Percentiles rank a stretch among this genome's conserved stretches.
Conservation (phyloP, 1,284 basidiomycete genomes). For the Phlebopus sp. region DNA sequence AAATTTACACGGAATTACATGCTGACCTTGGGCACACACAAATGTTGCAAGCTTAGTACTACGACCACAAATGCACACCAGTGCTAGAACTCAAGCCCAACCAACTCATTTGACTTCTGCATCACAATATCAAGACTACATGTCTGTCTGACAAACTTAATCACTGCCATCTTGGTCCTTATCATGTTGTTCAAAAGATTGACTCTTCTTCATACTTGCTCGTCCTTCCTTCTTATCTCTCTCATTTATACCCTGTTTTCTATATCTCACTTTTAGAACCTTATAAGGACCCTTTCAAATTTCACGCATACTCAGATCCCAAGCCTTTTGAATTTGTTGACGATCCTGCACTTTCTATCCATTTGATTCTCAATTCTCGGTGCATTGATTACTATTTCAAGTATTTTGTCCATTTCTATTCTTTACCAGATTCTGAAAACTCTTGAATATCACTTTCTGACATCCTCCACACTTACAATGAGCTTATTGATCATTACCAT, state of each 20-base stretch:
- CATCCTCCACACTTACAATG: conserved; percentile 27
- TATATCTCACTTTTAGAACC: conserved; percentile 40
- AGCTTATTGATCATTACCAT: conserved; percentile 34
- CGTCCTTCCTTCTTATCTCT: conserved; percentile 32
- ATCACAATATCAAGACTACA: conserved; percentile 36
- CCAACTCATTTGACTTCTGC: conserved; percentile 36
- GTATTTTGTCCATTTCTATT: conserved; percentile 27
- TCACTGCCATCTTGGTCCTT: conserved; percentile 37
- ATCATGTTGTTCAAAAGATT: conserved; percentile 25
- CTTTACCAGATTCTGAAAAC: conserved; percentile 23
- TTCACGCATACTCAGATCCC: conserved; percentile 19
- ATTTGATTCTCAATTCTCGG: conserved; percentile 25
- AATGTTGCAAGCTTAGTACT: conserved; percentile 23
- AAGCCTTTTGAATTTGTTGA: conserved; percentile 20
- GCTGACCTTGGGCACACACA: conserved; percentile 29
- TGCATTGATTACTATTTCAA: conserved; percentile 30
- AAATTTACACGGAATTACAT: conserved; percentile 27
- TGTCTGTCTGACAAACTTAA: conserved; percentile 40
- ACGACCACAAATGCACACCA: conserved; percentile 17
- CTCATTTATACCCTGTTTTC: conserved; percentile 38
- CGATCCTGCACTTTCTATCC: conserved; percentile 19
- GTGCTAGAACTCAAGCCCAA: conserved; percentile 31
- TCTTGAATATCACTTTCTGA: conserved; percentile 34
- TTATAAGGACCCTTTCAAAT: conserved; percentile 18
- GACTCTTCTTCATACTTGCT: conserved; percentile 28